A percentile compares a stretch with the other conserved stretches of the same genome.
phyloP scores from a whole-genome alignment of 2,329 filamentous ascomycete species.

The Pyricularia sp. region DNA sequence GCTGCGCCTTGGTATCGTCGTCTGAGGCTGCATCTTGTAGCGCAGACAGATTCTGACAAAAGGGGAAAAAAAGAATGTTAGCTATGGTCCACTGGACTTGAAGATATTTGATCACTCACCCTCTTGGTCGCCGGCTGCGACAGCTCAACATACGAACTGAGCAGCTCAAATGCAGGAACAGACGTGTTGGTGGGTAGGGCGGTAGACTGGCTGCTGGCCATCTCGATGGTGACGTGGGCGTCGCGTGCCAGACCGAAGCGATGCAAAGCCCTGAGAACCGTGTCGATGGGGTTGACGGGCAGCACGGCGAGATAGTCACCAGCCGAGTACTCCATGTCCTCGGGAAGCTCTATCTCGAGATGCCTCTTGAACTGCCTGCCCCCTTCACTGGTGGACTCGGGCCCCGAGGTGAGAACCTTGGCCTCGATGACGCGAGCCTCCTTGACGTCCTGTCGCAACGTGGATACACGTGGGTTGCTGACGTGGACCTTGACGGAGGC shows the following conservation, averaged over 20 bases:
- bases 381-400: background rate
- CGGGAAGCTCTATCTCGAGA: slow-evolving; percentile 58
- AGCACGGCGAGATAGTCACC: slow-evolving; percentile 70
- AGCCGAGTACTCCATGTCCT: slow-evolving; percentile 54
- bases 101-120: slow-evolving; percentile 19
- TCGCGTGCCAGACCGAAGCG: slow-evolving; percentile 61
- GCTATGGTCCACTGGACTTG: background rate
- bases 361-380: slow-evolving; percentile 40
- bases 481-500: slow-evolving; percentile 35
- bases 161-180: slow-evolving; percentile 52
- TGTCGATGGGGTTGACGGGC: slow-evolving; percentile 56
- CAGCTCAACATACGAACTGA: slow-evolving; percentile 63
- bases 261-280: slow-evolving; percentile 52
- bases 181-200: slow-evolving; percentile 44
- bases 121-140: slow-evolving; percentile 61
- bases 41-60: background rate
- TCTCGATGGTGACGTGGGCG: slow-evolving; percentile 49
- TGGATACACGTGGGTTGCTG: slow-evolving; percentile 40
- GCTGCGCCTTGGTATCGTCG: slow-evolving; percentile 24
- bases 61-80: background rate
- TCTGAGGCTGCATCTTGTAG: slow-evolving; percentile 19
- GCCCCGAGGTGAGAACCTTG: slow-evolving; percentile 29
- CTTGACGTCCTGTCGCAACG: slow-evolving; percentile 49
- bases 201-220: slow-evolving; percentile 29
- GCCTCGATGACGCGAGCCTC: slow-evolving; percentile 48